phyloP scores from a whole-genome alignment of 768 basidiomycete genomes.

The Holtermanniella nyarrowii region DNA sequence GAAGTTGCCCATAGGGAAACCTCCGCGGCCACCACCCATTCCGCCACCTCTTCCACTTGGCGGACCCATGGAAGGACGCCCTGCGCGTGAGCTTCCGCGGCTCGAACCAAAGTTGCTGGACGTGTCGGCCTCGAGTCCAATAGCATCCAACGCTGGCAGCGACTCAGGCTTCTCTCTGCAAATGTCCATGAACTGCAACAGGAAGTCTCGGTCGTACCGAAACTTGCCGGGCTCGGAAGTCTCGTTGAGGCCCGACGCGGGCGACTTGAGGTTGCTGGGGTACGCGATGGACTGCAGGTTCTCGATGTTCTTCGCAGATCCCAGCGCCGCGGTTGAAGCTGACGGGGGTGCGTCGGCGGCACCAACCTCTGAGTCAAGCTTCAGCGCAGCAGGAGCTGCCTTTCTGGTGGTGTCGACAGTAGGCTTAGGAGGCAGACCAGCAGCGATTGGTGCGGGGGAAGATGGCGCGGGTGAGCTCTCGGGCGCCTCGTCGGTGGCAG shows the following conservation, averaged over 20 bases:
- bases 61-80: slow-evolving; percentile 31
- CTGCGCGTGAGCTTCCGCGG: slow-evolving; percentile 51
- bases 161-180: slow-evolving; percentile 92
- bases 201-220: slow-evolving; percentile 95
- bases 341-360: slow-evolving; percentile 22
- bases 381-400: slow-evolving; percentile 23
- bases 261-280: slow-evolving; percentile 72
- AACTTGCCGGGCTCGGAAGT: slow-evolving; percentile 80
- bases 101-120: slow-evolving; percentile 45
- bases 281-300: slow-evolving; percentile 69
- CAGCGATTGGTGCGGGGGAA: slow-evolving; percentile 22
- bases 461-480: slow-evolving; percentile 25
- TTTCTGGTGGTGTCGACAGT: slow-evolving; percentile 11
- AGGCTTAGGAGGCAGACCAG: slow-evolving; percentile 35
- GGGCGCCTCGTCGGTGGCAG: slow-evolving; percentile 14
- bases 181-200: slow-evolving; percentile 87
- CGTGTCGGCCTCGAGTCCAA: slow-evolving; percentile 72
- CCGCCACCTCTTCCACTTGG: slow-evolving; percentile 45
- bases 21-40: slow-evolving; percentile 39
- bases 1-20: slow-evolving; percentile 18
- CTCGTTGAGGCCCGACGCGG: slow-evolving; percentile 71
- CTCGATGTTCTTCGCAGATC: slow-evolving; percentile 73
- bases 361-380: slow-evolving; percentile 10
- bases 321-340: slow-evolving; percentile 44
- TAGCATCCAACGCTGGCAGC: slow-evolving; percentile 76